A percentile compares a stretch with the other conserved stretches of the same genome.
These are phyloP conservation scores for Candida sanyaensis DNA, from an alignment of 1,139 yeast genomes.

Conservation along the genomic window DNA sequence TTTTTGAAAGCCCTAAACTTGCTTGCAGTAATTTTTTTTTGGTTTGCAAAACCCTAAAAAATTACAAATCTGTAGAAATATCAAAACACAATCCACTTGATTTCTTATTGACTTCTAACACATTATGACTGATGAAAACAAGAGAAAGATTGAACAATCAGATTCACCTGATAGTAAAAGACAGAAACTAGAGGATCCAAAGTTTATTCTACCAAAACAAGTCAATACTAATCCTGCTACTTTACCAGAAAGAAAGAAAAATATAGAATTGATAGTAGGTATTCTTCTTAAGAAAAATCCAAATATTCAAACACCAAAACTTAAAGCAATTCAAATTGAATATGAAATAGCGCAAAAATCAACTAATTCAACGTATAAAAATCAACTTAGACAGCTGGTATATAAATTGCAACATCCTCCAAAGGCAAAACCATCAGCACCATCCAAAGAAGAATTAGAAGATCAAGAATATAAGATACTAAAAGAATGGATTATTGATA, in stretches of 20 bases:
- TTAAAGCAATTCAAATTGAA: constrained; percentile 48
- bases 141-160: constrained; percentile 8
- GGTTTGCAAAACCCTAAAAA: no score
- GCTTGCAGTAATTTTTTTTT: no score
- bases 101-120: not conserved
- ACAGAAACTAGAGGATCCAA: constrained; percentile 27
- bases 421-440: constrained; percentile 19
- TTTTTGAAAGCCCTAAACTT: not conserved
- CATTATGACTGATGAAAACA: constrained; percentile 1
- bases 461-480: constrained; percentile 31
- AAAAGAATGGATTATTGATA: constrained; percentile 38
- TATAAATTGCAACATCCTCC: constrained; percentile 37
- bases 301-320: constrained; percentile 32
- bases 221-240: constrained; percentile 52
- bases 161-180: not conserved
- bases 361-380: constrained; percentile 41
- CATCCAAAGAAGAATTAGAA: constrained; percentile 17
- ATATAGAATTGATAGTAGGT: constrained; percentile 43
- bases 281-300: constrained; percentile 36
- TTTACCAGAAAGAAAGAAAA: constrained; percentile 49
- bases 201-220: constrained; percentile 36
- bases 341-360: constrained; percentile 46
- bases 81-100: no score
- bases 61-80: no score
- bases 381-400: constrained; percentile 35